phyloP scores from a whole-genome alignment of 495 filamentous ascomycete genomes.

The Evansstolkia leycettana region DNA sequence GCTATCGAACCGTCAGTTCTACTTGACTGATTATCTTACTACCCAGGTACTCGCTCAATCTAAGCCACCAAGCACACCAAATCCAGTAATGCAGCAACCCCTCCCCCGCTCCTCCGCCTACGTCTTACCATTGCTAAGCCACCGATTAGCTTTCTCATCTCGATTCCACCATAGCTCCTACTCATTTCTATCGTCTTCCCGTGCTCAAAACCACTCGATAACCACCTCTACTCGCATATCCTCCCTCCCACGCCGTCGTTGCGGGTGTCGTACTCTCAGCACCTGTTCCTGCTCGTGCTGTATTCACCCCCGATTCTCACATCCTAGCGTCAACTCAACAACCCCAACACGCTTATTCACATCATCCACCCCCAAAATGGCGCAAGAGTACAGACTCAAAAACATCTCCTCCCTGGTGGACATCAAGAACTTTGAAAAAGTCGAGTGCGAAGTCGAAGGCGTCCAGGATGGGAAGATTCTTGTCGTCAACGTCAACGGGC shows the following conservation, averaged over 20 bases:
- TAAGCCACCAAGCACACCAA: too few relatives aligned
- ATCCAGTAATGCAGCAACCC: neutral
- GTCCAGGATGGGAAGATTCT: slow-evolving; percentile 76
- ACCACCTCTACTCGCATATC: too few relatives aligned
- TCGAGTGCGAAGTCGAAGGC: slow-evolving; percentile 82
- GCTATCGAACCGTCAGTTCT: too few relatives aligned
- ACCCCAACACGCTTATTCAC: slow-evolving; percentile 5
- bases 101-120: neutral
- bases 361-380: slow-evolving; percentile 27
- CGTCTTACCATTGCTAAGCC: too few relatives aligned
- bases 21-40: too few relatives aligned
- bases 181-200: slow-evolving; percentile 5
- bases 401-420: slow-evolving; percentile 53
- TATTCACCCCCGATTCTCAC: slow-evolving; percentile 6
- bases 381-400: slow-evolving; percentile 78
- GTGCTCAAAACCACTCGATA: neutral
- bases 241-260: slow-evolving; percentile 1
- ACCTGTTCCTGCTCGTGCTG: slow-evolving; percentile 14
- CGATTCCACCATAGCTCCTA: neutral
- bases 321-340: neutral
- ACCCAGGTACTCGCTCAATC: too few relatives aligned
- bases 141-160: too few relatives aligned
- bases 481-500: slow-evolving; percentile 60
- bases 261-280: slow-evolving; percentile 12
- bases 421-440: slow-evolving; percentile 67